Evolutionary conservation across 495 filamentous ascomycete genomes (phyloP).

Genomic region (Xylaria scruposa): DNA sequence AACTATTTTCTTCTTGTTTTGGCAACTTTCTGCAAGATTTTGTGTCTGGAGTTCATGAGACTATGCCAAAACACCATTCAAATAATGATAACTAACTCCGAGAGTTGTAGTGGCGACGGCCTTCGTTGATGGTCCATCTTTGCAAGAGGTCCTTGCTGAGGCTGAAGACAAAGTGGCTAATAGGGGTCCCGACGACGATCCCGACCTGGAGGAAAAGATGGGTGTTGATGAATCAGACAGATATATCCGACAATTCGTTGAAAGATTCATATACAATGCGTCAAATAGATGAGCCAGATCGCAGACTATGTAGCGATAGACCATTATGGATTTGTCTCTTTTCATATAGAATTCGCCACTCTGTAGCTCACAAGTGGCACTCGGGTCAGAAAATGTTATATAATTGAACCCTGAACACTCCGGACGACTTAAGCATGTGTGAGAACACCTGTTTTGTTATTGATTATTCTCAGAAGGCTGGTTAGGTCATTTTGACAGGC

Average conservation of each 20-base stretch:
- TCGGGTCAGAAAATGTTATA: neutral
- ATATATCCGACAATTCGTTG: neutral
- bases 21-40: too few relatives aligned
- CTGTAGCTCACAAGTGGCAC: neutral
- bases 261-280: conserved; percentile 7
- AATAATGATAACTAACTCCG: too few relatives aligned
- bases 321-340: neutral
- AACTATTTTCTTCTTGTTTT: too few relatives aligned
- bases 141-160: conserved; percentile 2
- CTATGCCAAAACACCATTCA: too few relatives aligned
- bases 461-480: too few relatives aligned
- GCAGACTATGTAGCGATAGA: neutral
- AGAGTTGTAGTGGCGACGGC: neutral
- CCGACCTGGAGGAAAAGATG: neutral
- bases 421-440: too few relatives aligned
- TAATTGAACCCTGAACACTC: too few relatives aligned
- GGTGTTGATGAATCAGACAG: neutral
- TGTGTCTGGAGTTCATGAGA: too few relatives aligned
- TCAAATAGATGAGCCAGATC: neutral
- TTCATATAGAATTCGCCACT: neutral
- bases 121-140: neutral
- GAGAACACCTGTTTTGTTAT: too few relatives aligned
- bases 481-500: too few relatives aligned
- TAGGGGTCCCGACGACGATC: conserved; percentile 6
- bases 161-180: conserved; percentile 6